A percentile compares a stretch with the other conserved stretches of the same genome.
phyloP scores from a whole-genome alignment of 345 rosid species.

The Jatropha curcas region DNA sequence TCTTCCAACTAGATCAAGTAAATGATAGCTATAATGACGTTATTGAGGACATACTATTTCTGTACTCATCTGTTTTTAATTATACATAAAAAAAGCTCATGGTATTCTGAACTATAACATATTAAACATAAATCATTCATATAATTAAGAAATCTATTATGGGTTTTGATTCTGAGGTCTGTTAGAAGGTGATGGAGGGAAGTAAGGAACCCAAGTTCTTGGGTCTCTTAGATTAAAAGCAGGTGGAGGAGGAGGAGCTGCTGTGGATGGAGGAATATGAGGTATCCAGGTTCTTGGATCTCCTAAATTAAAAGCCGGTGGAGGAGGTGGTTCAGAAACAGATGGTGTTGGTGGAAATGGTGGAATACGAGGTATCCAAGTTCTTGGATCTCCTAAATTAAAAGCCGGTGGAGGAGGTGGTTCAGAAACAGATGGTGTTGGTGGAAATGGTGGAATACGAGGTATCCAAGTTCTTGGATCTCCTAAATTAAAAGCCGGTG shows the following conservation, averaged over 20 bases:
- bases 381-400: slow-evolving; percentile 55
- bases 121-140: background rate
- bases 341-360: slow-evolving; percentile 31
- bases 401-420: slow-evolving; percentile 58
- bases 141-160: background rate
- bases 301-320: slow-evolving; percentile 53
- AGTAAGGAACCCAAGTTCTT: slow-evolving; percentile 41
- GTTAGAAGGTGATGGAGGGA: slow-evolving; percentile 44
- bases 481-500: slow-evolving; percentile 53
- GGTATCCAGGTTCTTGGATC: slow-evolving; percentile 77
- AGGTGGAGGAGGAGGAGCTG: slow-evolving; percentile 36
- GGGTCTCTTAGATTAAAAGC: slow-evolving; percentile 39
- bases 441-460: slow-evolving; percentile 29
- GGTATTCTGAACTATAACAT: background rate
- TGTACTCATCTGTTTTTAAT: slow-evolving; percentile 3
- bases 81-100: background rate
- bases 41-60: slow-evolving; percentile 4
- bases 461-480: slow-evolving; percentile 77
- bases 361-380: slow-evolving; percentile 66
- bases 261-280: slow-evolving; percentile 39
- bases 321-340: slow-evolving; percentile 41
- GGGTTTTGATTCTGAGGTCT: slow-evolving; percentile 24
- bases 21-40: background rate
- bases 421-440: slow-evolving; percentile 28
- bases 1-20: background rate